Evolutionary conservation across 2,329 filamentous ascomycete species (phyloP).

Genomic region (Alternaria longipes): DNA sequence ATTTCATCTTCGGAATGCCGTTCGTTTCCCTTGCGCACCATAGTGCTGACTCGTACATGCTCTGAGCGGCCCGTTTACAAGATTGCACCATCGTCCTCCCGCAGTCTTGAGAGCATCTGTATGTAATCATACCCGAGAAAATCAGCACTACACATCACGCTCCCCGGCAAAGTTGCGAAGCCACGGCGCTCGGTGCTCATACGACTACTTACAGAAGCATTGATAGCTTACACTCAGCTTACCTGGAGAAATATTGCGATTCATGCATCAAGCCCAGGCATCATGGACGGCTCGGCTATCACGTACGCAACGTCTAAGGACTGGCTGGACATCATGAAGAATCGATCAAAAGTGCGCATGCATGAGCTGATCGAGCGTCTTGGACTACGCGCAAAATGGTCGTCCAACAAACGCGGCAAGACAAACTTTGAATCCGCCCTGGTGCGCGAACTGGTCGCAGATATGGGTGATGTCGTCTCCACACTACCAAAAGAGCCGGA

Average conservation of each 20-base stretch:
- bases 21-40: conserved; percentile 12
- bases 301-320: conserved; percentile 45
- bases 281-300: conserved; percentile 40
- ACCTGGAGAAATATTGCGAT: conserved; percentile 9
- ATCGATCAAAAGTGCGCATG: conserved; percentile 48
- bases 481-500: conserved; percentile 47
- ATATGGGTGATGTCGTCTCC: conserved; percentile 46
- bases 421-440: conserved; percentile 49
- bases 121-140: conserved; percentile 25
- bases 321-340: conserved; percentile 51
- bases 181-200: conserved; percentile 1
- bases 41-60: conserved; percentile 2
- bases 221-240: neutral
- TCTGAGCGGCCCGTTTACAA: conserved; percentile 5
- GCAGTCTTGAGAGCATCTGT: conserved; percentile 20
- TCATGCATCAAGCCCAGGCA: conserved; percentile 19
- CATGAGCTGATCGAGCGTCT: conserved; percentile 50
- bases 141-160: conserved; percentile 23
- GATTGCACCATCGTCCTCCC: conserved; percentile 5
- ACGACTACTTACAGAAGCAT: neutral
- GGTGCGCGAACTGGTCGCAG: conserved; percentile 46
- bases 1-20: conserved; percentile 11
- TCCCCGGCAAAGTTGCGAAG: conserved; percentile 6
- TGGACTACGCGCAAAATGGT: conserved; percentile 48
- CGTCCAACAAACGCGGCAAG: conserved; percentile 50